Evolutionary conservation across 2,329 filamentous ascomycete genomes (phyloP).

Genomic region (Fusarium udum): DNA sequence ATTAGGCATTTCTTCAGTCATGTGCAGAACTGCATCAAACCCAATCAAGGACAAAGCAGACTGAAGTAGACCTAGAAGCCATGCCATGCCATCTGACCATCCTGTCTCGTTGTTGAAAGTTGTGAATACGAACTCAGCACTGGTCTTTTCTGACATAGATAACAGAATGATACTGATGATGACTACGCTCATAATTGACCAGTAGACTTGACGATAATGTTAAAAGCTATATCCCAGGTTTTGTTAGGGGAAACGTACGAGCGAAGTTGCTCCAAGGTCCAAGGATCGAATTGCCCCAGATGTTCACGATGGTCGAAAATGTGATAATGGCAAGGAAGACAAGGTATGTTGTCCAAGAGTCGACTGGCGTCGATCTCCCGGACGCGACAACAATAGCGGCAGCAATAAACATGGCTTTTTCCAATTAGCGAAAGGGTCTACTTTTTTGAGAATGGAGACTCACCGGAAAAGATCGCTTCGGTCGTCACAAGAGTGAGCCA

Average conservation of each 20-base stretch:
- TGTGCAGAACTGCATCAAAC: background rate
- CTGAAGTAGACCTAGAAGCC: background rate
- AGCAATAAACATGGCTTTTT: background rate
- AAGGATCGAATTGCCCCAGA: background rate
- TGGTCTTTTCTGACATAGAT: background rate
- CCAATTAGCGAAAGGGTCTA: accelerated
- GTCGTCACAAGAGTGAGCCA: background rate
- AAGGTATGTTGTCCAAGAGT: background rate
- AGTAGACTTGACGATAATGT: background rate
- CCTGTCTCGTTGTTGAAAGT: background rate
- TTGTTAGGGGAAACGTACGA: background rate
- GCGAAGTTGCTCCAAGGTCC: background rate
- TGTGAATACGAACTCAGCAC: background rate
- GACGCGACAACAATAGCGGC: background rate
- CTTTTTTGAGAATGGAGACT: background rate
- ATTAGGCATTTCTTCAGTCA: background rate
- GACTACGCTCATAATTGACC: background rate
- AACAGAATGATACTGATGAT: background rate
- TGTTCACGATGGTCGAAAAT: background rate
- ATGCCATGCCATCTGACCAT: background rate
- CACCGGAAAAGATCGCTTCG: background rate
- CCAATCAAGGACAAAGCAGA: background rate
- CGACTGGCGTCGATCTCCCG: background rate
- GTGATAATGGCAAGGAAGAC: background rate
- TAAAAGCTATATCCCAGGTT: background rate